Evolutionary conservation across 2,329 filamentous ascomycete genomes (phyloP), one percentile per base, ranked within the genome.

Genomic region (Alternaria conjuncta): DNA sequence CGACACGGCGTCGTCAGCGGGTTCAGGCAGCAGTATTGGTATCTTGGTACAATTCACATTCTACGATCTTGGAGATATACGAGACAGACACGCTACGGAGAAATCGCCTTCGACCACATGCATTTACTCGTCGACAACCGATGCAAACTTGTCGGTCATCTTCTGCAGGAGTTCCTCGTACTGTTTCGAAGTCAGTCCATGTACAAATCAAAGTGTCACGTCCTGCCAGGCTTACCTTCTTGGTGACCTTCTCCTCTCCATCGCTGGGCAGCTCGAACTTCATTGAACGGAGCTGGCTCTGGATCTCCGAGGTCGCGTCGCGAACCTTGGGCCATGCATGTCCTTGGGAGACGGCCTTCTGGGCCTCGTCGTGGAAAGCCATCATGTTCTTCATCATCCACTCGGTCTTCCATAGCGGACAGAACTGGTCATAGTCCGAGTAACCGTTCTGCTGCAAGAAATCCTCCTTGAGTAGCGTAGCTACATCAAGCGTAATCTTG

Each of bases 301-400:
- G 94, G 72, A 98, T 89, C 23, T 97, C 95, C 61, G 87, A 85
- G 12, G 96, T 99, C 32, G 92, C 89, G 75, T 99, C 96, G 71
- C 95, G 90, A 59, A 99, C 91, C 88, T 97, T 97, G 78, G 86
- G 85, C 96, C 96, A 99, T 82, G 85, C 91, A 82, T 95, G 92
- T 65, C 96, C 96, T 81, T 97, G 93, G 6, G 92, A 87, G 78
- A 99, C 88, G 7, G 93, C 94, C 88, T 97, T 98, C 81, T 98
- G 95, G 23, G 93, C 90, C 85, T 99, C 96, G 76, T 99, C 96
- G 80, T 97, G 93, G 88, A 95, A 99, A 62, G 91, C 92, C 86
- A 99, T 92, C 90, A 99, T 98, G 69, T 93, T 91, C 88, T 97
- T 97, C 96, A 99, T 99, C 96, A 99, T 98, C 91, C 96, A 99